Base-by-base conservation (phyloP, 2,329 filamentous ascomycete species). In the Ophiocordyceps camponoti-floridani region DNA sequence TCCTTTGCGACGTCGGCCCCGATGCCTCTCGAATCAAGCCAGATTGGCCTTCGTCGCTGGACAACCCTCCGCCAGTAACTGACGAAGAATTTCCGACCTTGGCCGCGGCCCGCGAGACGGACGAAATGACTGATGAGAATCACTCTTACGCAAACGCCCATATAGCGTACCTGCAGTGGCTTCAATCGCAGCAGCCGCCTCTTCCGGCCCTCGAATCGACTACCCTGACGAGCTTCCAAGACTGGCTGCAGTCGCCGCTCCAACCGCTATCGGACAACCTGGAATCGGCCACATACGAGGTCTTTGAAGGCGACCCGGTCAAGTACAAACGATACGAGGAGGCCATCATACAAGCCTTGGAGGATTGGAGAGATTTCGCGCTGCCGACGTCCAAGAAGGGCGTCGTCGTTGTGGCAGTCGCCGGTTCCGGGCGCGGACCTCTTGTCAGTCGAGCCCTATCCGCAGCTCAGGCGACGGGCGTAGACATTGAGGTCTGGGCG, bases 301-400 rank as follows among this genome's bases (percentile, higher is more conserved):
- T 96, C 2, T 98, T 98, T 55, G 91, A 98, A 60, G 93, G 93
- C 52, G 93, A 98, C 51, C 91, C 91, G 0, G 84, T 98, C 63
- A 98, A 98, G 63, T 98, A 98, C 59, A 79, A 87, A 50, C 93
- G 89, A 71, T 98, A 98, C 58, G 87, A 96, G 60, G 70, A 73
- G 41, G 91, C 91, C 13, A 82, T 93, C 46, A 75, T 77, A 4
- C 77, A 84, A 50, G 89, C 91, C 0, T 69, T 98, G 49, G 70
- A 66, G 12, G 88, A 96, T 55, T 93, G 91, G 81, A 72, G 72
- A 47, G 64, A 70, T 35, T 70, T 84, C 47, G 69, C 74, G 30
- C 87, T 85, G 56, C 79, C 86, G 1, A 84, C 80, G 0, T 81
- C 81, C 12, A 70, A 73, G 10, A 72, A 77, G 42, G 81, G 79